These are phyloP conservation scores for Colletotrichum salicis DNA, from an alignment of 2,329 filamentous ascomycete species.

Conservation along the genomic window DNA sequence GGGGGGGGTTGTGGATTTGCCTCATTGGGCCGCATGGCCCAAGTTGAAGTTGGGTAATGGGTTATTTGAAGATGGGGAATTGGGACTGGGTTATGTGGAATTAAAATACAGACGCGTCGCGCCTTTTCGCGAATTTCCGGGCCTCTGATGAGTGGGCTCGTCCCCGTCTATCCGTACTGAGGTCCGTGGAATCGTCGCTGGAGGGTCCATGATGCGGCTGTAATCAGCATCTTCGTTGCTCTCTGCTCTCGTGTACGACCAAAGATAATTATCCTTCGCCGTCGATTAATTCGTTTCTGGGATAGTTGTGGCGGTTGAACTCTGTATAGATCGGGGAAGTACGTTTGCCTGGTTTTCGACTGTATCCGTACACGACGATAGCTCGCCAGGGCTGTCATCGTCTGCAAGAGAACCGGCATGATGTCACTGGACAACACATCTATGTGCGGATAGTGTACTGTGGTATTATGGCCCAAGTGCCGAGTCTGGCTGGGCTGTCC, in stretches of 20 bases:
- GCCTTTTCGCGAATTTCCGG: constrained; percentile 19
- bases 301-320: not conserved
- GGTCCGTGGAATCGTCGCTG: not conserved
- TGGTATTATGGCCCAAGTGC: constrained; percentile 18
- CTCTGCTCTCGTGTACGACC: no score
- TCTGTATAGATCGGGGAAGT: not conserved
- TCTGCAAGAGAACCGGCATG: not conserved
- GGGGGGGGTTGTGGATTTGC: not conserved
- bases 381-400: not conserved
- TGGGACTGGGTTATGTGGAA: constrained; percentile 9
- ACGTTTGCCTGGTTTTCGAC: not conserved
- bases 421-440: constrained; percentile 27
- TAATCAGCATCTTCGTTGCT: constrained; percentile 6
- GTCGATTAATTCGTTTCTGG: not conserved
- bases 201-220: not conserved
- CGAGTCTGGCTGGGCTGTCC: constrained; percentile 25
- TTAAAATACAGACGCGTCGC: constrained; percentile 14
- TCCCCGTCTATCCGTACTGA: not conserved
- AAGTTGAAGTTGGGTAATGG: constrained; percentile 9
- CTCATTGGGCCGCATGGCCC: not conserved
- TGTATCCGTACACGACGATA: not conserved
- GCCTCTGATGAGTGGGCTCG: constrained; percentile 21
- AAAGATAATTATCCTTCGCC: no score
- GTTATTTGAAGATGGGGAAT: constrained; percentile 6
- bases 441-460: no score